Evolutionary conservation across 345 rosid genomes (phyloP).

Genomic region (Brassica cretica): DNA sequence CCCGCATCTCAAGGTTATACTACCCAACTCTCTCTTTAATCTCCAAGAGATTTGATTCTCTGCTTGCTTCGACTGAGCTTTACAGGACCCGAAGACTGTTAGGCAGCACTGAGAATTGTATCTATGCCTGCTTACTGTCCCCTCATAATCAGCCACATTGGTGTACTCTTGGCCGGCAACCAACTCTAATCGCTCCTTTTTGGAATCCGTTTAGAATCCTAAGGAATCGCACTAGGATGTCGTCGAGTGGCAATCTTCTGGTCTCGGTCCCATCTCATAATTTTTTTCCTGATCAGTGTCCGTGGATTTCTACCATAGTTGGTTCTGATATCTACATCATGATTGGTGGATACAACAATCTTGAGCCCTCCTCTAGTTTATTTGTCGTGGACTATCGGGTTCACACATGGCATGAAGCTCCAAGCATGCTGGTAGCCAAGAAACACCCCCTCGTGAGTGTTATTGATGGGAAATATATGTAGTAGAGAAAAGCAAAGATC

Average conservation of each 20-base stretch:
- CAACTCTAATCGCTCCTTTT: neutral
- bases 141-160: neutral
- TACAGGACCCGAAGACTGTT: neutral
- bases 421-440: neutral
- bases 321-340: neutral
- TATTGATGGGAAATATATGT: neutral
- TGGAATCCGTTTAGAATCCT: neutral
- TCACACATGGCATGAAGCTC: neutral
- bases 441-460: neutral
- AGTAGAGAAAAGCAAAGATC: neutral
- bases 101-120: neutral
- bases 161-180: neutral
- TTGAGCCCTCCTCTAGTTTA: neutral
- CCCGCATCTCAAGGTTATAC: neutral
- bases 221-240: neutral
- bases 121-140: neutral
- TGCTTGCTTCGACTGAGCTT: neutral
- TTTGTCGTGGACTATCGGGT: neutral
- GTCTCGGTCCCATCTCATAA: neutral
- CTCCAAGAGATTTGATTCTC: neutral
- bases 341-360: neutral
- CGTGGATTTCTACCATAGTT: neutral
- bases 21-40: neutral
- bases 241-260: neutral
- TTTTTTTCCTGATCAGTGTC: neutral